Conservation (phyloP, 345 rosid species). For the Murraya koenigii region DNA sequence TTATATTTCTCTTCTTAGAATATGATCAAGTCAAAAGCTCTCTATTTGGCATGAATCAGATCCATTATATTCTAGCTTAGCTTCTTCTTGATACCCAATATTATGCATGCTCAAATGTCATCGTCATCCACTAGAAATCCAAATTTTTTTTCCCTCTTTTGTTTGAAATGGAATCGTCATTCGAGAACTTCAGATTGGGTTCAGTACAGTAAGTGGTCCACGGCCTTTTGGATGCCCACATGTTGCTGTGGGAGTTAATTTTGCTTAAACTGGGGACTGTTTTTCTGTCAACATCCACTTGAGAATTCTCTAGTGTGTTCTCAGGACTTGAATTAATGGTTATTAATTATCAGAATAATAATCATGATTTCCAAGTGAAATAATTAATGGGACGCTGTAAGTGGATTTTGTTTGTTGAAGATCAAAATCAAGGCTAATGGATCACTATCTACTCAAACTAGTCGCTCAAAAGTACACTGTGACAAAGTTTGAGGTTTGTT, state of each 20-base stretch:
- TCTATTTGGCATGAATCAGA: constrained; percentile 18
- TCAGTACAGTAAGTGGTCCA: constrained; percentile 13
- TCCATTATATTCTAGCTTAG: constrained; percentile 18
- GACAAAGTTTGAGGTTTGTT: background rate
- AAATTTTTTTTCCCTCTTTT: background rate
- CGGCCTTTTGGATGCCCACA: constrained; percentile 5
- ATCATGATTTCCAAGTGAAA: constrained; percentile 14
- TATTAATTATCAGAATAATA: constrained; percentile 2
- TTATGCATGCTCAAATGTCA: constrained; percentile 2
- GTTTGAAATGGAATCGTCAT: constrained; percentile 7
- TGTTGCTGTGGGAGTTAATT: background rate
- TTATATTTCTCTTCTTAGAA: background rate
- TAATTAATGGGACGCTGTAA: constrained; percentile 12
- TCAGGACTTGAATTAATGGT: background rate
- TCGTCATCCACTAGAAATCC: background rate
- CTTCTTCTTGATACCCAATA: background rate
- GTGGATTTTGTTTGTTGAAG: constrained; percentile 14
- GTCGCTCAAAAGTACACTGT: background rate
- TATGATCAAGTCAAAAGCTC: constrained; percentile 19
- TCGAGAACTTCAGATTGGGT: constrained; percentile 2
- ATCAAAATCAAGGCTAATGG: constrained; percentile 16
- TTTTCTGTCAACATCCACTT: constrained; percentile 22
- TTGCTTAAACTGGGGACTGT: constrained; percentile 13
- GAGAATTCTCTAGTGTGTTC: constrained; percentile 14
- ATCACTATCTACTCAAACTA: constrained; percentile 14